A percentile compares a stretch with the other conserved stretches of the same genome.
phyloP scores from a whole-genome alignment of 208 protist species.

The Phytomonas sp. region DNA sequence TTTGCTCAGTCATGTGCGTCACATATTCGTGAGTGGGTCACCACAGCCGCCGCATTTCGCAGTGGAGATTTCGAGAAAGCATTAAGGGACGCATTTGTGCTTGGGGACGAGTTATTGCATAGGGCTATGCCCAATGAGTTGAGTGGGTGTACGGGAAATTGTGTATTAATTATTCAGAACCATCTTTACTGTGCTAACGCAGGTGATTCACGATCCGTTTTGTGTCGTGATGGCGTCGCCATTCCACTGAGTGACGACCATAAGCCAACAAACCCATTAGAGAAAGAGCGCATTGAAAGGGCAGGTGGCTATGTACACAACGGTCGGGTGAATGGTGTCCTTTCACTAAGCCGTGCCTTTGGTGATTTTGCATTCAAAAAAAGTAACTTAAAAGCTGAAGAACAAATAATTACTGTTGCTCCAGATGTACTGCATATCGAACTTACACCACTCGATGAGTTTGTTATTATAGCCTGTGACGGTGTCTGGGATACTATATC shows the following conservation, averaged over 20 bases:
- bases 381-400: slow-evolving; percentile 52
- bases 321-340: slow-evolving; percentile 90
- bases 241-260: slow-evolving; percentile 93
- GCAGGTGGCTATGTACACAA: slow-evolving; percentile 88
- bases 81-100: slow-evolving; percentile 55
- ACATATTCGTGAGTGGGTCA: slow-evolving; percentile 71
- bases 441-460: slow-evolving; percentile 80
- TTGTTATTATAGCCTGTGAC: slow-evolving; percentile 91
- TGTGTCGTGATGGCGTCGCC: slow-evolving; percentile 78
- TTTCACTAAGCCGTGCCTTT: slow-evolving; percentile 93
- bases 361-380: slow-evolving; percentile 92
- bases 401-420: slow-evolving; percentile 63
- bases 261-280: slow-evolving; percentile 82
- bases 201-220: slow-evolving; percentile 87
- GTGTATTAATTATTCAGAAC: slow-evolving; percentile 73
- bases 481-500: slow-evolving; percentile 91
- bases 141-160: slow-evolving; percentile 81
- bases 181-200: slow-evolving; percentile 92
- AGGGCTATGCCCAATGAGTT: slow-evolving; percentile 66
- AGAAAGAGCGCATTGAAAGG: slow-evolving; percentile 78
- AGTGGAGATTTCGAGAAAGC: slow-evolving; percentile 58
- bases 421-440: slow-evolving; percentile 73
- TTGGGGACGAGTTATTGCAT: slow-evolving; percentile 58
- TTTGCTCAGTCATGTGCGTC: slow-evolving; percentile 71
- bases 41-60: slow-evolving; percentile 38